Evolutionary conservation across 2,329 filamentous ascomycete species (phyloP).

Genomic region (Aspergillus costaricaensis): DNA sequence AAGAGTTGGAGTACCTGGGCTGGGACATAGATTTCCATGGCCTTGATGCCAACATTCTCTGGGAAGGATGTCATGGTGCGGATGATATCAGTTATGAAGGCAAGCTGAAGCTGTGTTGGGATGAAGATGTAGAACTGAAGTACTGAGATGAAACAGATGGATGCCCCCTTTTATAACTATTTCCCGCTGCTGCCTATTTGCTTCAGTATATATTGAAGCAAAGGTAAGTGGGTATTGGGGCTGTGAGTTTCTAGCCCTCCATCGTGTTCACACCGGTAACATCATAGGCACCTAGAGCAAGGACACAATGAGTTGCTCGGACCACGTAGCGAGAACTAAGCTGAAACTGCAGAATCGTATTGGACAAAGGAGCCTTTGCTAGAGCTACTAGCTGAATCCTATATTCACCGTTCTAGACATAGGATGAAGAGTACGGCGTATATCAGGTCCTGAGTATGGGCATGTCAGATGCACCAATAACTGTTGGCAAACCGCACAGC

Average conservation of each 20-base stretch:
- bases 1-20: constrained; percentile 64
- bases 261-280: background rate
- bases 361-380: background rate
- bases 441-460: background rate
- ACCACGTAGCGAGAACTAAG: background rate
- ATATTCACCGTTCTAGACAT: background rate
- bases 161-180: background rate
- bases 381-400: background rate
- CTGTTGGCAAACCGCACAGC: background rate
- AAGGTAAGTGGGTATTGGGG: background rate
- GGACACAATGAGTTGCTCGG: background rate
- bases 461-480: no score
- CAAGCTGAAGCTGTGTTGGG: background rate
- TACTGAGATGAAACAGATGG: background rate
- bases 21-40: constrained; percentile 87
- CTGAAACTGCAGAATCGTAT: background rate
- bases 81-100: constrained; percentile 7
- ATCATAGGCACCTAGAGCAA: background rate
- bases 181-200: background rate
- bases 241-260: background rate
- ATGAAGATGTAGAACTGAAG: background rate
- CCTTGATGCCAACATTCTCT: constrained; percentile 88
- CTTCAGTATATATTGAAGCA: background rate
- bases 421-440: background rate
- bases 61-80: constrained; percentile 70